A percentile compares a stretch with the other conserved stretches of the same genome.
Conservation (phyloP, 345 rosid species). For the Camelina neglecta region DNA sequence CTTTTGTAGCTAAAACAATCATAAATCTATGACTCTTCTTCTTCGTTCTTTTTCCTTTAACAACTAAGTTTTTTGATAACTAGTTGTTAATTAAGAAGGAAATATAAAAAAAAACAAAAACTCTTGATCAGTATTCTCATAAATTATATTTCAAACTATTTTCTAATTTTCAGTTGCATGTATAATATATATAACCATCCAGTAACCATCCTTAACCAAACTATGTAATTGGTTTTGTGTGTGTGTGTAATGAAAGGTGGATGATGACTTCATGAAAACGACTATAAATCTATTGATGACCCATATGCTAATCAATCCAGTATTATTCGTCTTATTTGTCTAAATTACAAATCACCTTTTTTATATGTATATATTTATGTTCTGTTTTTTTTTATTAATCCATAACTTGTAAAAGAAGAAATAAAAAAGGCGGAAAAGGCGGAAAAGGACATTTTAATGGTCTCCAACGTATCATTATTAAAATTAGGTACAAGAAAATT, state of each 20-base stretch:
- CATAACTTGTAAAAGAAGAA: slow-evolving; percentile 41
- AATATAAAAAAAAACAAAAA: no score
- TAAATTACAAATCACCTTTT: slow-evolving; percentile 19
- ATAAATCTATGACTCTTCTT: neutral
- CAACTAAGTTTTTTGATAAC: neutral
- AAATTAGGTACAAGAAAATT: slow-evolving; percentile 33
- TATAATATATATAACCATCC: neutral
- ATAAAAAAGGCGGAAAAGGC: slow-evolving; percentile 23
- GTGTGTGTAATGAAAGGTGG: slow-evolving; percentile 10
- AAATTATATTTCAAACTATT: neutral
- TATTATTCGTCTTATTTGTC: slow-evolving; percentile 22
- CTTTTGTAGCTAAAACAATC: slow-evolving; percentile 3
- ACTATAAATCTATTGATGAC: slow-evolving; percentile 24
- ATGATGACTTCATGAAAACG: slow-evolving; percentile 29
- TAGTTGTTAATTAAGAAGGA: neutral
- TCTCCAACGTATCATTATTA: slow-evolving; percentile 37
- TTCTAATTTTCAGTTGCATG: neutral
- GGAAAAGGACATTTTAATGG: slow-evolving; percentile 41
- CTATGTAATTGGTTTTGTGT: neutral
- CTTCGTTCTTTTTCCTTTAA: no score
- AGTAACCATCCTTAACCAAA: neutral
- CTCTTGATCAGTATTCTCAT: neutral
- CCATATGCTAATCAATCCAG: slow-evolving; percentile 8
- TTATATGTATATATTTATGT: neutral
- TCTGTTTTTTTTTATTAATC: neutral